Conservation (phyloP, 306 rosid genomes). For the Castanospermum australe region DNA sequence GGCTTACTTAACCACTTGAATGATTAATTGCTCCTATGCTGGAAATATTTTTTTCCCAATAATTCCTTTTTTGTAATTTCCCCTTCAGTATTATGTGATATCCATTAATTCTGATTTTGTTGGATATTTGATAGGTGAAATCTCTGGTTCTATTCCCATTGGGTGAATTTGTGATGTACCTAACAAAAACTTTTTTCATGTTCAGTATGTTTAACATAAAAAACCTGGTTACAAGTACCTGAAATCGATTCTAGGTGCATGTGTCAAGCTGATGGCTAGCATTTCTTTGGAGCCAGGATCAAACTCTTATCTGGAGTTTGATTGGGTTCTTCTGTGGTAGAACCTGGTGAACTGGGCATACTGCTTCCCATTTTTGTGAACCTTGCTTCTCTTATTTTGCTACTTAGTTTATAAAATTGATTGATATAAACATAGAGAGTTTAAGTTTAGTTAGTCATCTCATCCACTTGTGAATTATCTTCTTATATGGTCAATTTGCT, state of each 20-base stretch:
- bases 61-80: slow-evolving; percentile 1
- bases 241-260: neutral
- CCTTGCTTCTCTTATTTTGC: neutral
- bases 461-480: neutral
- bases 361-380: neutral
- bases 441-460: neutral
- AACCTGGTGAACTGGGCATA: neutral
- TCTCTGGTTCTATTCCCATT: neutral
- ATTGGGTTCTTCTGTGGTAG: neutral
- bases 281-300: neutral
- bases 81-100: neutral
- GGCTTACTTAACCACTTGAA: too few relatives aligned
- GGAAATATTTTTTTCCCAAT: neutral
- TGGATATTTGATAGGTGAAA: neutral
- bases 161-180: neutral
- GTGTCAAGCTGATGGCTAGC: neutral
- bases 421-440: neutral
- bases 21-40: neutral
- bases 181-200: neutral
- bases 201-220: neutral
- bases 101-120: neutral
- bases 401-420: neutral
- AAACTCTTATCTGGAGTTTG: neutral
- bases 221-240: neutral
- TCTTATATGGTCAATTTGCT: neutral